These are phyloP conservation scores for Mytilinidion resinicola DNA, from an alignment of 495 filamentous ascomycete species.

Conservation along the genomic window DNA sequence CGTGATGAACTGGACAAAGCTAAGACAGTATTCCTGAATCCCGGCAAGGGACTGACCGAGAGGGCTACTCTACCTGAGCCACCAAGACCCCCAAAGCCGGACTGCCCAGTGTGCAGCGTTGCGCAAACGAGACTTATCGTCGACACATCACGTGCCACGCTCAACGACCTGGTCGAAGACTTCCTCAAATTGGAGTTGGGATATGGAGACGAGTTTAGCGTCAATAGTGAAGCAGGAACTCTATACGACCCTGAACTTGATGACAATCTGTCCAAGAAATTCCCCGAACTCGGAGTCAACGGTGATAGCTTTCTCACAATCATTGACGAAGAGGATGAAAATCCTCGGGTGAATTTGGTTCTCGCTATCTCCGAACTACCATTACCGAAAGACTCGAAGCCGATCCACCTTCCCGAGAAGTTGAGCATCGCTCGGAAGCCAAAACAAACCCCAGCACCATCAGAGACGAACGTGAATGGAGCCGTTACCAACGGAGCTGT, in stretches of 20 bases:
- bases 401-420: conserved; percentile 40
- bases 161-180: conserved; percentile 74
- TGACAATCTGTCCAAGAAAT: conserved; percentile 73
- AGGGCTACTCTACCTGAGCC: conserved; percentile 69
- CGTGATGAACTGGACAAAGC: conserved; percentile 58
- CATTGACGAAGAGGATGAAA: conserved; percentile 76
- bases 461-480: conserved; percentile 27
- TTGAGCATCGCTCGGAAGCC: conserved; percentile 50
- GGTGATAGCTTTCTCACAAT: conserved; percentile 74
- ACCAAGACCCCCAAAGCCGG: conserved; percentile 67
- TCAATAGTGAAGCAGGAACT: conserved; percentile 63
- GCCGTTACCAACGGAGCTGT: conserved; percentile 13
- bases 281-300: conserved; percentile 69
- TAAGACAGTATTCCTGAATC: conserved; percentile 60
- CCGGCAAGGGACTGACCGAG: conserved; percentile 52
- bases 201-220: conserved; percentile 75
- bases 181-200: conserved; percentile 63
- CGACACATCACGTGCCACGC: conserved; percentile 66
- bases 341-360: conserved; percentile 77
- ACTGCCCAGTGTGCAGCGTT: conserved; percentile 76
- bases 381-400: conserved; percentile 38
- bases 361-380: conserved; percentile 50
- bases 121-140: conserved; percentile 59
- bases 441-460: not conserved
- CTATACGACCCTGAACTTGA: conserved; percentile 86